Base-by-base conservation (phyloP, 2,329 filamentous ascomycete genomes). In the Hymenoscyphus scutula region DNA sequence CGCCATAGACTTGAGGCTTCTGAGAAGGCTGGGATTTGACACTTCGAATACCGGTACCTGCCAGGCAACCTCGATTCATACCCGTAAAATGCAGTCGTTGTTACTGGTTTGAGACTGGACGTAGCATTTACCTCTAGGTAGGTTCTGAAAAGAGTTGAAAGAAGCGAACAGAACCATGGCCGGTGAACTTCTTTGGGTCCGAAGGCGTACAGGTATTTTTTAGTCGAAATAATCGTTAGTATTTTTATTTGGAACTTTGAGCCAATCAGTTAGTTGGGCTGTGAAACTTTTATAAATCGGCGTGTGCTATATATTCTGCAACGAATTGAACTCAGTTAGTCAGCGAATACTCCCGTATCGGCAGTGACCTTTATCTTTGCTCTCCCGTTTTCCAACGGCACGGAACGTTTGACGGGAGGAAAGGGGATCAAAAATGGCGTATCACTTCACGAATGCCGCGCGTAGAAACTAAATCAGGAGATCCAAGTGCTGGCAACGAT, bases 361-460 rank as follows among this genome's bases (percentile, higher is more conserved):
- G n/a, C 45, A 7, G 10, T 23, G 23, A 25, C 10, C n/a, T 51
- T 25, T 51, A 19, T 19, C 19, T 51, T 25, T 23, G n/a, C 45
- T 51, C 45, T 23, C 45, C 45, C 45, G 19, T 23, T 23, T 11
- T 8, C 15, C 13, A 23, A 23, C 45, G 45, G 45, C 45, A 51
- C 45, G 45, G 45, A 51, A 25, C 45, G 45, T 23, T 51, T 5
- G 45, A 13, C 45, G 19, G 45, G 19, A 51, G n/a, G n/a, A 10
- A 51, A 37, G 13, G 13, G 34, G 25, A 51, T 23, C 45, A 23
- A 27, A 23, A 27, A 58, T 37, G 48, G 51, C 32, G 58, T 45
- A 55, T 60, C 54, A 23, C 34, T 37, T 51, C 25, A 17, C 48
- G 53, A 62, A 58, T 63, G 62, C 62, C 48, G 58, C 60, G 37